Evolutionary conservation across 768 basidiomycete genomes (phyloP), one percentile per base, ranked within the genome.

Genomic region (Lentinula sp.): DNA sequence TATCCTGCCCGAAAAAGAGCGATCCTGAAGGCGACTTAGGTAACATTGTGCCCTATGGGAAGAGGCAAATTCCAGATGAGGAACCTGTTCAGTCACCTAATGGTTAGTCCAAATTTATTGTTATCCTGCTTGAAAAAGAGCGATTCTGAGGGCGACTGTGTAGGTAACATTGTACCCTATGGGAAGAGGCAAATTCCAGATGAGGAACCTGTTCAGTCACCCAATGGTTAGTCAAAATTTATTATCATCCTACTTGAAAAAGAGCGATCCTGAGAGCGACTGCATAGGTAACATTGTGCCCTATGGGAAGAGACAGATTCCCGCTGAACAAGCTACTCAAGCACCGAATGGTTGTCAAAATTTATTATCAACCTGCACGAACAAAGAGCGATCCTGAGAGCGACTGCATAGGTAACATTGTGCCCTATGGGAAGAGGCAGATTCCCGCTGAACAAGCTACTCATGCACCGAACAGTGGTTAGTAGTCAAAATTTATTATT

Each of bases 261-360:
- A 16, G 16, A 39, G 15, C 6, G 15, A 43, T n/a, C 13, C 9
- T 43, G 42, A 43, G 42, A 2, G 16, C 23, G 28, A 23, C 11
- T 51, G 5, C 23, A 6, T 28, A 51, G 28, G 50, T 51, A 16
- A 7, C 34, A 21, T 28, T 28, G 23, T 21, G 10, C 18, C 49
- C 7, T 23, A 3, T 39, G 15, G 15, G 4, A 39, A 39, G 39
- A 21, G 49, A 4, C 49, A 42, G 6, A 65, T 74, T 49, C 73
- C 73, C 2, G 74, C 66, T 1, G 72, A 78, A 59, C 43, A 64
- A 2, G 35, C 78, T 0, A 70, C 73, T 40, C 76, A 72, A 51
- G 69, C 23, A 23, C 23, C 23, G 1, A 23, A 23, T 23, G 23
- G 23, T 23, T 23, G 23, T 23, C 23, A 23, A 23, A 23, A 23